Evolutionary conservation across 345 rosid species (phyloP).

Genomic region (Eucalyptus globulus): DNA sequence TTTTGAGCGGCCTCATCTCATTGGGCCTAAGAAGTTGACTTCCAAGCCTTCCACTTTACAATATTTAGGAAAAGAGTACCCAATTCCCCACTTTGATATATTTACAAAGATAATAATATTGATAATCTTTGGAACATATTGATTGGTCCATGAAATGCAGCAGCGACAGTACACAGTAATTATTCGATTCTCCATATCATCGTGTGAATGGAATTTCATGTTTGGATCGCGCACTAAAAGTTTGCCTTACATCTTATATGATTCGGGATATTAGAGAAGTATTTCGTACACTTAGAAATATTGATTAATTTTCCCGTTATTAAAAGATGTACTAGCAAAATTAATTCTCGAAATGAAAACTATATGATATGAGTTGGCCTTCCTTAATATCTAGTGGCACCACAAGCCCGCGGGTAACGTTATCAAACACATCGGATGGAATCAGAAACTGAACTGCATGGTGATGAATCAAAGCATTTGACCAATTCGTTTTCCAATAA

Average conservation of each 20-base stretch:
- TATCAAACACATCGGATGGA: background rate
- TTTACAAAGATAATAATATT: background rate
- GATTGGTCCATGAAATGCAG: background rate
- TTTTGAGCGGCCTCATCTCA: background rate
- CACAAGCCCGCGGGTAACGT: background rate
- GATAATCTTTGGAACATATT: background rate
- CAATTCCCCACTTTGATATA: background rate
- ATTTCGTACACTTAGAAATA: background rate
- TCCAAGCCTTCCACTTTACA: background rate
- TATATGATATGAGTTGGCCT: background rate
- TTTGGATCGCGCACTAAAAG: background rate
- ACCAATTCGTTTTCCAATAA: background rate
- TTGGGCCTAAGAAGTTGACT: background rate
- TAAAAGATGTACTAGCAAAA: background rate
- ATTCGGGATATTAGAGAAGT: background rate
- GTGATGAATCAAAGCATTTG: background rate
- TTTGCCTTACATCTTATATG: background rate
- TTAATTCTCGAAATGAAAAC: background rate
- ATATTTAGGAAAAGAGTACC: background rate
- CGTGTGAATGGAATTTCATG: background rate
- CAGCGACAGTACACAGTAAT: background rate
- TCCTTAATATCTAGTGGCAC: background rate
- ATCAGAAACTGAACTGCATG: background rate
- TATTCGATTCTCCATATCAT: background rate
- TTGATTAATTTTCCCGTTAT: background rate